Evolutionary conservation across 2,329 filamentous ascomycete genomes (phyloP), one percentile per base, ranked within the genome.

Genomic region (Geosmithia putterillii): DNA sequence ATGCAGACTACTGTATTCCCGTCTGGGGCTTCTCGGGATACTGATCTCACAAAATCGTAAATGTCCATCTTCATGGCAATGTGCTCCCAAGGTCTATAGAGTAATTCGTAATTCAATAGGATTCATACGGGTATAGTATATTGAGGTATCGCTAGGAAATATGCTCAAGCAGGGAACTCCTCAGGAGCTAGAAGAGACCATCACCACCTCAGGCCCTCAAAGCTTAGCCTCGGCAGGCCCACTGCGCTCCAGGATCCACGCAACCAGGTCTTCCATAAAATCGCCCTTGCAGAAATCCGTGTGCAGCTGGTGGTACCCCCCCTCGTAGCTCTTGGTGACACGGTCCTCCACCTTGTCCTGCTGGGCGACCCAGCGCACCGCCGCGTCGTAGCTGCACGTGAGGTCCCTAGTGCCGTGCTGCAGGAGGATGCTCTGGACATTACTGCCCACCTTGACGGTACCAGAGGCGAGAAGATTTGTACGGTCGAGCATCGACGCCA

Each of bases 401-500:
- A 69, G 69, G 59, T 95, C 89, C 3, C 57, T 69, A n/a, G 79
- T 83, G 7, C 89, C 89, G 62, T 94, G 87, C 0, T 75, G 74
- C 23, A 94, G 59, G 70, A 83, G 83, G 21, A 95, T 56, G 42
- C 76, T 73, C 47, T 65, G 73, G 44, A 86, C 74, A n/a, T 64
- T 58, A 20, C 64, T 58, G 59, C 74, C 58, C 55, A 78, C 59
- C 50, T 53, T 63, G 23, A 78, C 61, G 42, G 65, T 70, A 3
- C 80, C 82, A 6, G 59, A 63, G 5, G 75, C 64, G 47, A 94
- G 62, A 43, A 69, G 69, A 5, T 64, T 64, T 1, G 81, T 81
- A 21, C 89, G 75, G 57, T 94, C 86, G 49, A 95, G 64, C 73
- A 95, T 72, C 0, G 76, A 81, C 0, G 83, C 74, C 28, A 95